Percentiles rank a stretch among this genome's conserved stretches.
These are phyloP conservation scores for Globisporangium yorkense DNA, from an alignment of 352 stramenopile genomes.

Conservation along the genomic window DNA sequence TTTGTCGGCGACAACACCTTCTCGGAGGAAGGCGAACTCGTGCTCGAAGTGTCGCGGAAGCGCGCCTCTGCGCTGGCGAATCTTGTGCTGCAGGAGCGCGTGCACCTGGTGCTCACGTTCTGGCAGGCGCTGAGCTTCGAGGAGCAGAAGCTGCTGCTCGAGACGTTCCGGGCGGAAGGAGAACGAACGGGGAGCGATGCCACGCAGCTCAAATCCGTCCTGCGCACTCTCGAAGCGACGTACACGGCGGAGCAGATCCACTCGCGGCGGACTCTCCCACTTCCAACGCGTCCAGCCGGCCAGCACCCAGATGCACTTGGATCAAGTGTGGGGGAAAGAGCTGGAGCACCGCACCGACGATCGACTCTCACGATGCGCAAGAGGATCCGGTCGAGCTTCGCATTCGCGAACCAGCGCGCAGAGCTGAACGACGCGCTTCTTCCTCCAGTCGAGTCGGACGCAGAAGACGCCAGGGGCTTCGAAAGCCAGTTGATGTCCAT, in stretches of 20 bases:
- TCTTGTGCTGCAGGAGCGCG: slow-evolving; percentile 56
- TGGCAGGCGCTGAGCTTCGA: slow-evolving; percentile 50
- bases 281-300: not conserved
- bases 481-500: slow-evolving; percentile 23
- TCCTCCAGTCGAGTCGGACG: not conserved
- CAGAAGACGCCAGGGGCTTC: not conserved
- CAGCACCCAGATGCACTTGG: slow-evolving; percentile 7
- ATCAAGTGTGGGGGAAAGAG: not conserved
- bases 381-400: slow-evolving; percentile 11
- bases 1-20: not conserved
- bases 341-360: slow-evolving; percentile 1
- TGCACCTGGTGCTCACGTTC: slow-evolving; percentile 39
- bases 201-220: slow-evolving; percentile 29
- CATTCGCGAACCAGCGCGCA: slow-evolving; percentile 4
- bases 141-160: slow-evolving; percentile 35
- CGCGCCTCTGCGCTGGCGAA: slow-evolving; percentile 34
- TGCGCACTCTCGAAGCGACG: slow-evolving; percentile 49
- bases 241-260: slow-evolving; percentile 60
- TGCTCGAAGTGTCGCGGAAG: slow-evolving; percentile 24
- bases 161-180: slow-evolving; percentile 17
- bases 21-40: not conserved
- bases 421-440: not conserved
- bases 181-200: slow-evolving; percentile 2
- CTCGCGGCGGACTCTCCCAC: slow-evolving; percentile 20
- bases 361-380: slow-evolving; percentile 4